Percentiles rank a stretch among this genome's conserved stretches.
Evolutionary conservation across 2,329 filamentous ascomycete genomes (phyloP).

Genomic region (Aspergillus terreus): DNA sequence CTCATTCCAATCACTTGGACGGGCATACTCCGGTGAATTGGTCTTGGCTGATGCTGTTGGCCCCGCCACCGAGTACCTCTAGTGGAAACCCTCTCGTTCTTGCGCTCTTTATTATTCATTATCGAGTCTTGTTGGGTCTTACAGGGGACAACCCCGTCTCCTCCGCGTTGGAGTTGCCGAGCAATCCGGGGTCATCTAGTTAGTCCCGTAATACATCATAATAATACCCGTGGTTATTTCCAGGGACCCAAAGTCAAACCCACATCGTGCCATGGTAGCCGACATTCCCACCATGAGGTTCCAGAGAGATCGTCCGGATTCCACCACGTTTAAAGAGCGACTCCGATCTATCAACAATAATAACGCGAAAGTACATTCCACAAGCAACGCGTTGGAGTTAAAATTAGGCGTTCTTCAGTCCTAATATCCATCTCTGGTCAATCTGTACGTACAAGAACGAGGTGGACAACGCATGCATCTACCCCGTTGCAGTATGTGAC

Average conservation of each 20-base stretch:
- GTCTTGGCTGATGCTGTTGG: not conserved
- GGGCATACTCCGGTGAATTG: not conserved
- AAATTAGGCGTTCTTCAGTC: too few relatives aligned
- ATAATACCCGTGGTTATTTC: not conserved
- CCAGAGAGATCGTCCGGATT: not conserved
- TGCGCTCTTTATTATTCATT: too few relatives aligned
- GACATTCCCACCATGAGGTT: not conserved
- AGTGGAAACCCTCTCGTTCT: too few relatives aligned
- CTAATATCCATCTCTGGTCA: not conserved
- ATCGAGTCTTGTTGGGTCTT: too few relatives aligned
- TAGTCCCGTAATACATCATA: not conserved
- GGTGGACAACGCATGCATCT: not conserved
- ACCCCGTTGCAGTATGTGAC: not conserved
- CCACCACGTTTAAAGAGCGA: not conserved
- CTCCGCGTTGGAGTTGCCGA: not conserved
- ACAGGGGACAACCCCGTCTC: too few relatives aligned
- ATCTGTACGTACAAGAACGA: not conserved
- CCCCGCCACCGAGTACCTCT: too few relatives aligned
- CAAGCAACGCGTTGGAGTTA: not conserved
- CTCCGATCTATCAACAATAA: not conserved
- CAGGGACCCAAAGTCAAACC: not conserved
- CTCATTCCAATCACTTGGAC: not conserved
- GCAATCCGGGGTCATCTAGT: not conserved
- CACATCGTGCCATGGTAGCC: not conserved
- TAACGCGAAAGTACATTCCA: not conserved